Conservation (phyloP, 768 basidiomycete species). For the Daedaleopsis sinensis region DNA sequence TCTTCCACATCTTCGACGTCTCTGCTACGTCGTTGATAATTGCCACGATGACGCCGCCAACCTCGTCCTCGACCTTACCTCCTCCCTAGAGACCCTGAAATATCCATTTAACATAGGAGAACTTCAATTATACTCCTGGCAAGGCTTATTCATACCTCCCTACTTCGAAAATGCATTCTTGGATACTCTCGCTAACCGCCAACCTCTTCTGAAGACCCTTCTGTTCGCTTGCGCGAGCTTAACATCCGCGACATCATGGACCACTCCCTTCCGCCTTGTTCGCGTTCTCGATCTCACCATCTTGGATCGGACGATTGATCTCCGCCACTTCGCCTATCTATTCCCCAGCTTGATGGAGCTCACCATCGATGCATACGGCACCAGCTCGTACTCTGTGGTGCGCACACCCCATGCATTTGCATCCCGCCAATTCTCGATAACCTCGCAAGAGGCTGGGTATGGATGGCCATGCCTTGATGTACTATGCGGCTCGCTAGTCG, state of each 20-base stretch:
- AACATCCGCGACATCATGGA: background rate
- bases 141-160: too few species aligned
- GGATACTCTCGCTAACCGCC: background rate
- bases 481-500: background rate
- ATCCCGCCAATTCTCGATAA: background rate
- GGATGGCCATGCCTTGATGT: background rate
- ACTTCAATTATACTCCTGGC: too few species aligned
- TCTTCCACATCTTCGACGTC: background rate
- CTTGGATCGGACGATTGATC: background rate
- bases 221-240: background rate
- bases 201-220: background rate
- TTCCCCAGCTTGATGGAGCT: background rate
- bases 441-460: background rate
- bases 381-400: too few species aligned
- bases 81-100: background rate
- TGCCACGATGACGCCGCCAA: background rate
- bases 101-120: too few species aligned
- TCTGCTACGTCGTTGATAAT: background rate
- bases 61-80: background rate
- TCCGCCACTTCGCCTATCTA: background rate
- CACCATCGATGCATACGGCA: background rate
- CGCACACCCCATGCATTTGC: background rate
- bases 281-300: background rate
- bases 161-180: background rate
- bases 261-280: background rate